Evolutionary conservation across 768 basidiomycete genomes (phyloP).

Genomic region (Leccinellum luteum): DNA sequence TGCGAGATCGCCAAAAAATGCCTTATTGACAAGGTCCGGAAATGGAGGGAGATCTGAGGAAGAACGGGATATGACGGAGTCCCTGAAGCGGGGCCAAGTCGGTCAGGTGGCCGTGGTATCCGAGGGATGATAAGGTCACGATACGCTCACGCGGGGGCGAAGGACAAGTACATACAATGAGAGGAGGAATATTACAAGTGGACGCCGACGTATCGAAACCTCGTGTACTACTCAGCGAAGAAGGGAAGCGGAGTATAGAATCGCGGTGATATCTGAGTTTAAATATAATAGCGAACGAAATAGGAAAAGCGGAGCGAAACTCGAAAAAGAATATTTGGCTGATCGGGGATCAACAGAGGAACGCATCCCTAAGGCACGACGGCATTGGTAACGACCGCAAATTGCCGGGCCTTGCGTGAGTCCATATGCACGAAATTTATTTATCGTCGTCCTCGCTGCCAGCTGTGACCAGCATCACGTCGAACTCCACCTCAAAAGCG

Average conservation of each 20-base stretch:
- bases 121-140: slow-evolving; percentile 4
- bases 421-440: slow-evolving; percentile 1
- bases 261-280: slow-evolving; percentile 31
- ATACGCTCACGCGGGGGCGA: not conserved
- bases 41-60: slow-evolving; percentile 27
- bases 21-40: slow-evolving; percentile 22
- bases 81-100: slow-evolving; percentile 22
- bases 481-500: not conserved
- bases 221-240: slow-evolving; percentile 20
- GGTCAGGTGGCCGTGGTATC: slow-evolving; percentile 23
- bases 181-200: not conserved
- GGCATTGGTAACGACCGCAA: slow-evolving; percentile 29
- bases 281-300: slow-evolving; percentile 6
- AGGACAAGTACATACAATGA: not conserved
- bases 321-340: slow-evolving; percentile 37
- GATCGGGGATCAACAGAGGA: slow-evolving; percentile 64
- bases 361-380: slow-evolving; percentile 32
- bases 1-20: slow-evolving; percentile 22
- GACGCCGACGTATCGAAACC: not conserved
- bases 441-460: not conserved
- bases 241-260: not conserved
- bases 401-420: slow-evolving; percentile 21
- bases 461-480: not conserved
- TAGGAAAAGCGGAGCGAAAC: slow-evolving; percentile 32
- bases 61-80: slow-evolving; percentile 18